Conservation (phyloP, 805 yeast genomes). For the Pichia rugopelliculosa region DNA sequence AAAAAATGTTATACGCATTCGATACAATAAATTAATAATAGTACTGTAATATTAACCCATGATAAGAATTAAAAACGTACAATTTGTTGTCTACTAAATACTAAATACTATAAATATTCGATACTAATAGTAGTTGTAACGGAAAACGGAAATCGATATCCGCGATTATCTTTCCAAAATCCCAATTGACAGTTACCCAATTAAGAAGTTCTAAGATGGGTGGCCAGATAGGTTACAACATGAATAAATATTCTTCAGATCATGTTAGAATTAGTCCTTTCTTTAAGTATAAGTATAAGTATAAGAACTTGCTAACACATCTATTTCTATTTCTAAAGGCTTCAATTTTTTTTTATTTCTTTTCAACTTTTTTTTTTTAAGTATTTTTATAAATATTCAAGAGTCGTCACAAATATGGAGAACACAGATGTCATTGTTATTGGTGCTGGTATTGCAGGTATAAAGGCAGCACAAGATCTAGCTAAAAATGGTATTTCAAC, state of each 20-base stretch:
- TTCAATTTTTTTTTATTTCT: too few relatives aligned
- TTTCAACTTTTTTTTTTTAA: neutral
- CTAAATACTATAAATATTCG: too few relatives aligned
- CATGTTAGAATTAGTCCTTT: neutral
- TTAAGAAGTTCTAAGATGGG: neutral
- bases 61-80: too few relatives aligned
- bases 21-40: too few relatives aligned
- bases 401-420: neutral
- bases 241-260: too few relatives aligned
- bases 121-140: too few relatives aligned
- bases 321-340: too few relatives aligned
- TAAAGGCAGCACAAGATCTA: slow-evolving; percentile 41
- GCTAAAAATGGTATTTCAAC: slow-evolving; percentile 31
- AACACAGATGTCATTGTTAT: slow-evolving; percentile 33
- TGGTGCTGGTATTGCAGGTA: slow-evolving; percentile 52
- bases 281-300: neutral
- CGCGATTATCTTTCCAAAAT: neutral
- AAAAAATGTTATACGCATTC: too few relatives aligned
- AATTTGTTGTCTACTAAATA: too few relatives aligned
- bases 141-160: too few relatives aligned
- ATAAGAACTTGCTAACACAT: too few relatives aligned
- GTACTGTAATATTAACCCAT: too few relatives aligned
- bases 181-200: neutral
- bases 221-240: neutral
- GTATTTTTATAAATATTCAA: neutral